Evolutionary conservation across 2,329 filamentous ascomycete species (phyloP).

Genomic region (Pleoardoris graminearum): DNA sequence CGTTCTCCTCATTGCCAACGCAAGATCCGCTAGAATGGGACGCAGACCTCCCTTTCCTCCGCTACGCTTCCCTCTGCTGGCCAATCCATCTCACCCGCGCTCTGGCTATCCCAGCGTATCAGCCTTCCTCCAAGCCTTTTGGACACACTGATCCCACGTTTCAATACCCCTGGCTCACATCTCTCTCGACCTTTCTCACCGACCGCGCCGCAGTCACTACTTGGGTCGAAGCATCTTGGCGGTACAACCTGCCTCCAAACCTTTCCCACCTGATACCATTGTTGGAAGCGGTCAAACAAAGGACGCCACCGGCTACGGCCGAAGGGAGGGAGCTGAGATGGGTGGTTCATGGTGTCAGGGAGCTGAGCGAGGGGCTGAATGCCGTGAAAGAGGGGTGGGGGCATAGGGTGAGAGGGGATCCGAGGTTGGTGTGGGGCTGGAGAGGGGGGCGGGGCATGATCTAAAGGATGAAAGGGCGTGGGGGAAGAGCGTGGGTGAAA

Average conservation of each 20-base stretch:
- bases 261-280: conserved; percentile 34
- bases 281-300: conserved; percentile 22
- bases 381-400: conserved; percentile 28
- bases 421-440: conserved; percentile 36
- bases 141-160: not conserved
- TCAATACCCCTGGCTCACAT: conserved; percentile 25
- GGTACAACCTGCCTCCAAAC: conserved; percentile 35
- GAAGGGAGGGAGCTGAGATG: conserved; percentile 32
- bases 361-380: conserved; percentile 28
- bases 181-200: conserved; percentile 30
- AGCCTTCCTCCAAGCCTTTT: not conserved
- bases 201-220: conserved; percentile 31
- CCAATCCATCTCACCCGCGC: conserved; percentile 37
- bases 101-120: conserved; percentile 11
- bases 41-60: conserved; percentile 32
- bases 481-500: too few relatives aligned
- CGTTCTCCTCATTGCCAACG: not conserved
- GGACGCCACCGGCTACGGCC: conserved; percentile 26
- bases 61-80: conserved; percentile 38
- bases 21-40: conserved; percentile 25
- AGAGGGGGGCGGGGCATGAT: conserved; percentile 10
- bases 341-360: conserved; percentile 26
- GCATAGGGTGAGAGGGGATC: conserved; percentile 26
- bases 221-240: conserved; percentile 41
- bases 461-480: too few relatives aligned